Evolutionary conservation across 495 filamentous ascomycete species (phyloP).

Genomic region (Cercophora newfieldiana): DNA sequence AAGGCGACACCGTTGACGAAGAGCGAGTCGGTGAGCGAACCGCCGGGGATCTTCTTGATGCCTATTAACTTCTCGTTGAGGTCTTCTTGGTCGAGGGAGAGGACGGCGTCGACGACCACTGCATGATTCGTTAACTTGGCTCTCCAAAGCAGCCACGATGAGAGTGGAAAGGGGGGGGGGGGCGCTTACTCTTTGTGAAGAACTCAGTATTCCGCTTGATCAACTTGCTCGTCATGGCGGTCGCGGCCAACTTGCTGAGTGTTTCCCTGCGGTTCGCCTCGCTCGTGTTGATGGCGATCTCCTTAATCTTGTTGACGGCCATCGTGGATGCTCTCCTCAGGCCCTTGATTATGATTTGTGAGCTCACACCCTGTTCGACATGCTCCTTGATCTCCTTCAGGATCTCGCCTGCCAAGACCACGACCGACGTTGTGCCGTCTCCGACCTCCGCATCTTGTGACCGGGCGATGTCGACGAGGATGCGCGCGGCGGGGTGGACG

Average conservation of each 20-base stretch:
- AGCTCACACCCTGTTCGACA: slow-evolving; percentile 95
- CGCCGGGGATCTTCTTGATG: slow-evolving; percentile 95
- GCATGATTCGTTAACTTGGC: slow-evolving; percentile 7
- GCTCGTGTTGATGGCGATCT: slow-evolving; percentile 86
- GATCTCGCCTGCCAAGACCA: slow-evolving; percentile 93
- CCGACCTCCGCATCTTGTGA: slow-evolving; percentile 99
- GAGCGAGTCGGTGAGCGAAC: slow-evolving; percentile 92
- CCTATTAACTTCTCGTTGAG: slow-evolving; percentile 98
- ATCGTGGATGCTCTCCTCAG: slow-evolving; percentile 83
- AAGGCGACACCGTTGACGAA: slow-evolving; percentile 98
- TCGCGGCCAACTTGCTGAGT: slow-evolving; percentile 82
- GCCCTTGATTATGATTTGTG: slow-evolving; percentile 96
- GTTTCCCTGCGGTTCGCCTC: slow-evolving; percentile 89
- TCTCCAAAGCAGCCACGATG: background rate
- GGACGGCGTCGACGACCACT: slow-evolving; percentile 98
- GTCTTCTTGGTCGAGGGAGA: slow-evolving; percentile 95
- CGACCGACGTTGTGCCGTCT: slow-evolving; percentile 95
- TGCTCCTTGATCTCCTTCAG: slow-evolving; percentile 92
- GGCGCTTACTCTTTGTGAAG: slow-evolving; percentile 86
- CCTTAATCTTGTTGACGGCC: slow-evolving; percentile 98
- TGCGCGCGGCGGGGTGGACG: slow-evolving; percentile 94
- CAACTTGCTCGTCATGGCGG: slow-evolving; percentile 99
- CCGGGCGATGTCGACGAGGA: slow-evolving; percentile 96
- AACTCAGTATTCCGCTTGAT: slow-evolving; percentile 97
- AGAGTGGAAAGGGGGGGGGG: background rate